These are phyloP conservation scores for Exophiala viscosa DNA, from an alignment of 2,329 filamentous ascomycete species.

Conservation along the genomic window DNA sequence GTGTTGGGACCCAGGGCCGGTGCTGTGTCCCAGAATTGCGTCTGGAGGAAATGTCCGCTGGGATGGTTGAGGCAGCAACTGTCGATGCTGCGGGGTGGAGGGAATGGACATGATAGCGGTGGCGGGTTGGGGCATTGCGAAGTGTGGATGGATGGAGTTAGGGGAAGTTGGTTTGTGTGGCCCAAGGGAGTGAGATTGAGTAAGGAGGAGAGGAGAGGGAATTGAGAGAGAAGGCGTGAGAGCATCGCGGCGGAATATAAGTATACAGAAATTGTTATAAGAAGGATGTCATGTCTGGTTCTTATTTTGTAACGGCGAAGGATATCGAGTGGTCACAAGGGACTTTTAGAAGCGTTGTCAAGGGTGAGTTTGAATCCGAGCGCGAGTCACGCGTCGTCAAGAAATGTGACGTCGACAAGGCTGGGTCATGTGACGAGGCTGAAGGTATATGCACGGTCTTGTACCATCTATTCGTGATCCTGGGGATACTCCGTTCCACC, in stretches of 20 bases:
- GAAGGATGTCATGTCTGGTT: slow-evolving; percentile 4
- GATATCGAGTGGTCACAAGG: neutral
- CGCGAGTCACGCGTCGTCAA: neutral
- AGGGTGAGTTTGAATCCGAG: neutral
- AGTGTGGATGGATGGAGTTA: neutral
- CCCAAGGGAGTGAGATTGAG: neutral
- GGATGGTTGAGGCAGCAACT: slow-evolving; percentile 73
- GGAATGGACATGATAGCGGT: slow-evolving; percentile 20
- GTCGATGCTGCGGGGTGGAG: slow-evolving; percentile 37
- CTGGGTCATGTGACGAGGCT: slow-evolving; percentile 5
- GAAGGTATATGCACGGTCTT: neutral
- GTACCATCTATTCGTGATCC: slow-evolving; percentile 1
- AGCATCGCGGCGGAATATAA: neutral
- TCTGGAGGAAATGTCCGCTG: slow-evolving; percentile 66
- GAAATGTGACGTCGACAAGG: slow-evolving; percentile 14
- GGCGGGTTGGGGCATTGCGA: slow-evolving; percentile 17
- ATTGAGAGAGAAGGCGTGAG: slow-evolving; percentile 6
- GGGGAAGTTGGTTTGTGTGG: neutral
- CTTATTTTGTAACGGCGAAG: neutral
- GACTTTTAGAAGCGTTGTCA: neutral
- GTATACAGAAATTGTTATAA: neutral
- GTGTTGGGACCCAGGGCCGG: slow-evolving; percentile 63
- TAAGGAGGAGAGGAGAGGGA: slow-evolving; percentile 16
- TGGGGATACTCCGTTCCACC: slow-evolving; percentile 58
- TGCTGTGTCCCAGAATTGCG: slow-evolving; percentile 72